A percentile compares a stretch with the other conserved stretches of the same genome.
Conservation (phyloP, 2,329 filamentous ascomycete species). For the Ampelomyces quisqualis region DNA sequence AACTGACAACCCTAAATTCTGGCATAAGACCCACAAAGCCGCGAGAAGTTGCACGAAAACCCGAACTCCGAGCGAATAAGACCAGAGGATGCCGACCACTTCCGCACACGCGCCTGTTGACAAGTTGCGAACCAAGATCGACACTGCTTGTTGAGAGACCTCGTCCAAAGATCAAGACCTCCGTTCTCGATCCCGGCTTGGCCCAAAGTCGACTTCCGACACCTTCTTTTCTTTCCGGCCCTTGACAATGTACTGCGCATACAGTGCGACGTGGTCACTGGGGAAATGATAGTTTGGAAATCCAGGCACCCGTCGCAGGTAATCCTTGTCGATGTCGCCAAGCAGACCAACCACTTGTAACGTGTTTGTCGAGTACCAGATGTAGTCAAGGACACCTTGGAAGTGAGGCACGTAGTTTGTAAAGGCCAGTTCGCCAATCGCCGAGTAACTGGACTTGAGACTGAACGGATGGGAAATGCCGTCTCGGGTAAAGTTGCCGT, state of each 20-base stretch:
- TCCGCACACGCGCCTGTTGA: slow-evolving; percentile 35
- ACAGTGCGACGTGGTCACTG: slow-evolving; percentile 85
- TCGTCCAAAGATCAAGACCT: no score
- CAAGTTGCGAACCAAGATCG: slow-evolving; percentile 26
- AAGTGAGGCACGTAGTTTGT: slow-evolving; percentile 98
- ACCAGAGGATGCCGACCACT: slow-evolving; percentile 32
- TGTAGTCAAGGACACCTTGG: slow-evolving; percentile 89
- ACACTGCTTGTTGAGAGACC: not conserved
- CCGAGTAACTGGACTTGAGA: slow-evolving; percentile 83
- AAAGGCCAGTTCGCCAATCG: slow-evolving; percentile 83
- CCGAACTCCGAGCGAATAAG: slow-evolving; percentile 40
- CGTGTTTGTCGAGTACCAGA: slow-evolving; percentile 94
- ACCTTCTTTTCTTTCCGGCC: slow-evolving; percentile 71
- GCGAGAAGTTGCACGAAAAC: slow-evolving; percentile 28
- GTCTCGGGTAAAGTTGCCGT: slow-evolving; percentile 88
- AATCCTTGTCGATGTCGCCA: slow-evolving; percentile 81
- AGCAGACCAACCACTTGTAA: slow-evolving; percentile 81
- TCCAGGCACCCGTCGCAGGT: slow-evolving; percentile 81
- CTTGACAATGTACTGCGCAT: slow-evolving; percentile 88
- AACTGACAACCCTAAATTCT: slow-evolving; percentile 28
- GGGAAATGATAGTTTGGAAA: slow-evolving; percentile 96
- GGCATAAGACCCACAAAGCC: slow-evolving; percentile 25
- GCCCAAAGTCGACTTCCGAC: slow-evolving; percentile 43
- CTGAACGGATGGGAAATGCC: slow-evolving; percentile 95
- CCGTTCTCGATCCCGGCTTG: slow-evolving; percentile 31